phyloP scores from a whole-genome alignment of 1,139 yeast genomes.

The Saccharomyces hybrid region DNA sequence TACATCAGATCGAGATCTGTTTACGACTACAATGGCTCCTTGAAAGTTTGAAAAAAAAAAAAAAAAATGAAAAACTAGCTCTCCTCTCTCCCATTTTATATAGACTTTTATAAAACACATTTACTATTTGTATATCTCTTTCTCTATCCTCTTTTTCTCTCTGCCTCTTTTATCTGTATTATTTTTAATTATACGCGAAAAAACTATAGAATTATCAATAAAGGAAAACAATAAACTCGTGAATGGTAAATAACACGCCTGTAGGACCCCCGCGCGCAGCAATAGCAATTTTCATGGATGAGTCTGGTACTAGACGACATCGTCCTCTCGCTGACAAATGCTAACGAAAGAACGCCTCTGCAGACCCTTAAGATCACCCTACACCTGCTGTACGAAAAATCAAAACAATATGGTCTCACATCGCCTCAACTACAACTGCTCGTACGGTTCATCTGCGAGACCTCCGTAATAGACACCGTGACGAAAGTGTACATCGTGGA shows the following conservation, averaged over 20 bases:
- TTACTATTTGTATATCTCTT: no score
- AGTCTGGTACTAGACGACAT: constrained; percentile 6
- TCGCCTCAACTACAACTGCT: constrained; percentile 12
- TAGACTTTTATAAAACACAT: no score
- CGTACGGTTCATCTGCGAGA: constrained; percentile 17
- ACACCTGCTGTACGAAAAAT: constrained; percentile 12
- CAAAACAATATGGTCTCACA: constrained; percentile 18
- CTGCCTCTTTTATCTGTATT: no score
- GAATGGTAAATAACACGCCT: neutral
- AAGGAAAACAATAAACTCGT: neutral
- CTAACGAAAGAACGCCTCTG: constrained; percentile 9
- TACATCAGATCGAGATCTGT: constrained; percentile 59
- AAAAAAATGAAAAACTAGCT: no score
- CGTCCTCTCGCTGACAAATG: constrained; percentile 5
- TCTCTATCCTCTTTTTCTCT: no score
- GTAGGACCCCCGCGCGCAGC: no score
- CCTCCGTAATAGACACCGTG: constrained; percentile 13
- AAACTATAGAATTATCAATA: neutral
- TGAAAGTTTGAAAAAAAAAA: constrained; percentile 1
- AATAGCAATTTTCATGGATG: constrained; percentile 2
- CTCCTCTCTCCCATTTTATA: neutral
- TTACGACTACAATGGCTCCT: constrained; percentile 51
- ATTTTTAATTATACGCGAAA: no score
- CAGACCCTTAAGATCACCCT: constrained; percentile 10
- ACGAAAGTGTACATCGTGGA: constrained; percentile 27